These are phyloP conservation scores for Xerocomellus amylosporus DNA, from an alignment of 768 basidiomycete genomes.

Conservation along the genomic window DNA sequence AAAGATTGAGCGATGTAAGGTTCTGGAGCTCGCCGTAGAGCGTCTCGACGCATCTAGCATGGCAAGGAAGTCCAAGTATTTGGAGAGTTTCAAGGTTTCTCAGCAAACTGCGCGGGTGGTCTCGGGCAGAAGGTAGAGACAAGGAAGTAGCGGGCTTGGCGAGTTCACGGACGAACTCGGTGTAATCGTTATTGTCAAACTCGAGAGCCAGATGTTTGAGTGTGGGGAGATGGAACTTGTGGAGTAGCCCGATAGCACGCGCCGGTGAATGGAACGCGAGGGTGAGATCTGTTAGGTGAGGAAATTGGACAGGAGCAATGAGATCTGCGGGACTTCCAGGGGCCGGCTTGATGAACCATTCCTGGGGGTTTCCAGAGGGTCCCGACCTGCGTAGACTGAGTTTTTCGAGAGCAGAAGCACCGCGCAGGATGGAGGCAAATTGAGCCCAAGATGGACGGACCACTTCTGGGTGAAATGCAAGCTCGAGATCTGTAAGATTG, in stretches of 20 bases:
- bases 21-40: slow-evolving; percentile 49
- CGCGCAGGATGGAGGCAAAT: slow-evolving; percentile 50
- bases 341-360: slow-evolving; percentile 32
- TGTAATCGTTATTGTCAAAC: slow-evolving; percentile 54
- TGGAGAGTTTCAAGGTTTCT: slow-evolving; percentile 50
- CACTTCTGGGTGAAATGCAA: slow-evolving; percentile 61
- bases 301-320: slow-evolving; percentile 30
- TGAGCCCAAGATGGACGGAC: slow-evolving; percentile 58
- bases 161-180: slow-evolving; percentile 46
- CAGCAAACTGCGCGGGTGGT: slow-evolving; percentile 37
- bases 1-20: slow-evolving; percentile 44
- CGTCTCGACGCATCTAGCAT: slow-evolving; percentile 27
- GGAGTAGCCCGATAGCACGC: slow-evolving; percentile 31
- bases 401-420: slow-evolving; percentile 51
- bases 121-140: slow-evolving; percentile 36
- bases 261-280: slow-evolving; percentile 55
- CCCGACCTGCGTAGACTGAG: slow-evolving; percentile 59
- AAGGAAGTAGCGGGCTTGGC: slow-evolving; percentile 15
- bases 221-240: slow-evolving; percentile 33
- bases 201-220: slow-evolving; percentile 46
- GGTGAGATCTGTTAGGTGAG: slow-evolving; percentile 31
- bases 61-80: slow-evolving; percentile 49
- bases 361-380: slow-evolving; percentile 41
- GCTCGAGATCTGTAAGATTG: slow-evolving; percentile 47
- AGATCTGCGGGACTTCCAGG: slow-evolving; percentile 23